phyloP scores from a whole-genome alignment of 2,329 filamentous ascomycete genomes.

The Tolypocladium cylindrosporum region DNA sequence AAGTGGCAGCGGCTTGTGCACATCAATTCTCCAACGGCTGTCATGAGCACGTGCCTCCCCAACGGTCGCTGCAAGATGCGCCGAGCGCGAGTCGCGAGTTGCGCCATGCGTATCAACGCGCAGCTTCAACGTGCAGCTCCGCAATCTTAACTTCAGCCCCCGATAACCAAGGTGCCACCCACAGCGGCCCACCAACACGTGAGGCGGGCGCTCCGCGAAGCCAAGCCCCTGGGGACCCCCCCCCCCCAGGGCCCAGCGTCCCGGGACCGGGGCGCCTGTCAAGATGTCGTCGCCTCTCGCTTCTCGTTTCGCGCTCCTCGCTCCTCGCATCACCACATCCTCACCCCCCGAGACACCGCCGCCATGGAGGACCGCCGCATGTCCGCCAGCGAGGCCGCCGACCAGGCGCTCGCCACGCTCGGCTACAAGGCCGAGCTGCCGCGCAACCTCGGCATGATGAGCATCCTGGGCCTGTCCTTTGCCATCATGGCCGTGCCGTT shows the following conservation, averaged over 20 bases:
- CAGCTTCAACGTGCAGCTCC: background rate
- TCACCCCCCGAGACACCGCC: background rate
- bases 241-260: too few relatives aligned
- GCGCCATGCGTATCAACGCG: too few relatives aligned
- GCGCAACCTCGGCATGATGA: constrained; percentile 39
- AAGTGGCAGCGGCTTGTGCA: too few relatives aligned
- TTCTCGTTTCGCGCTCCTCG: too few relatives aligned
- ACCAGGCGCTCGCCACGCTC: constrained; percentile 33
- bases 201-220: background rate
- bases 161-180: background rate
- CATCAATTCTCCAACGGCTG: too few relatives aligned
- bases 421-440: constrained; percentile 41
- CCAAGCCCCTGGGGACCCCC: too few relatives aligned
- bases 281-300: too few relatives aligned
- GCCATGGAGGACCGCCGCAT: constrained; percentile 6
- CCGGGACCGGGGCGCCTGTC: too few relatives aligned
- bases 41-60: background rate
- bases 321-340: too few relatives aligned
- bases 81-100: too few relatives aligned
- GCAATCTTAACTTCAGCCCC: background rate
- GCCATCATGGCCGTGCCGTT: constrained; percentile 42
- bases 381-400: constrained; percentile 19
- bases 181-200: background rate
- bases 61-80: too few relatives aligned
- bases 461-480: constrained; percentile 38